These are phyloP conservation scores for Purshia tridentata DNA, from an alignment of 306 rosid species.

Conservation along the genomic window DNA sequence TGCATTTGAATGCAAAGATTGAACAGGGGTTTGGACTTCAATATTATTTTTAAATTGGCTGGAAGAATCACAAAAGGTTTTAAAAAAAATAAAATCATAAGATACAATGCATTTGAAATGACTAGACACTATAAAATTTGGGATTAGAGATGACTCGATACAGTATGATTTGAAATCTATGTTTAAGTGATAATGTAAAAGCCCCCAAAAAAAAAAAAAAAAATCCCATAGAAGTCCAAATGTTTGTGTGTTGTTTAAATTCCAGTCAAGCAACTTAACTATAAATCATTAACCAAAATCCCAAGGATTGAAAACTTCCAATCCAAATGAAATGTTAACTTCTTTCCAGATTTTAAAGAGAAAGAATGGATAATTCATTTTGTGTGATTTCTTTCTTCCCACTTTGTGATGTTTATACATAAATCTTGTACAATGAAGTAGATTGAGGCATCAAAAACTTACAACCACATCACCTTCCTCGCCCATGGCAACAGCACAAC, in stretches of 20 bases:
- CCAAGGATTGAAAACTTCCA: no score
- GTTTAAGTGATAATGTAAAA: background rate
- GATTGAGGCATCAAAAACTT: slow-evolving; percentile 57
- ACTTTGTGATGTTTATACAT: slow-evolving; percentile 4
- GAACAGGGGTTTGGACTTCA: background rate
- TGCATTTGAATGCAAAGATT: background rate
- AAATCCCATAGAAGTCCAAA: background rate
- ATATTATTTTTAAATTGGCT: background rate
- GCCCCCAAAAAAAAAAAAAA: background rate
- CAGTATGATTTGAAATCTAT: background rate
- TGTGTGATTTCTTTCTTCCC: background rate
- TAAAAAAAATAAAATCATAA: background rate
- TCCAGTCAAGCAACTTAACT: background rate
- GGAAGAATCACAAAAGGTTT: background rate
- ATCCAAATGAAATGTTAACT: background rate
- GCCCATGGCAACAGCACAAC: slow-evolving; percentile 97
- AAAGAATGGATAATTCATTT: background rate
- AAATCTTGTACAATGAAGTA: slow-evolving; percentile 5
- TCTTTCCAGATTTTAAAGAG: background rate
- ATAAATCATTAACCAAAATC: no score
- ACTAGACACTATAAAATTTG: background rate
- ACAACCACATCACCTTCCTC: slow-evolving; percentile 98
- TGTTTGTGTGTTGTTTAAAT: background rate
- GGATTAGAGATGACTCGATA: background rate
- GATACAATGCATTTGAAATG: background rate